Percentiles rank a stretch among this genome's conserved stretches.
These are phyloP conservation scores for Prunus mume DNA, from an alignment of 306 rosid genomes.

Conservation along the genomic window DNA sequence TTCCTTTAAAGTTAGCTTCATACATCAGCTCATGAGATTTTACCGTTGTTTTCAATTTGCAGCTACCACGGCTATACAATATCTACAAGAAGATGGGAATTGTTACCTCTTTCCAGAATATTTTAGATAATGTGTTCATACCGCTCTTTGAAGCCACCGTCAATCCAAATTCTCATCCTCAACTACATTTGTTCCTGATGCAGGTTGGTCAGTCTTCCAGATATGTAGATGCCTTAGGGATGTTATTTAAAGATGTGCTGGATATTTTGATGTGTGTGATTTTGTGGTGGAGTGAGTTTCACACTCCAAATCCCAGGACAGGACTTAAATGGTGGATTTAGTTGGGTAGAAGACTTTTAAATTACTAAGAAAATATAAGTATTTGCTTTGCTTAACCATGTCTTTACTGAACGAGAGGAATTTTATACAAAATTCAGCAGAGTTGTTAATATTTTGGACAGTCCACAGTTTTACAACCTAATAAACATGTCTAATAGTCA, in stretches of 20 bases:
- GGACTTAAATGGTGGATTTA: not conserved
- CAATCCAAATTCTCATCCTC: slow-evolving; percentile 84
- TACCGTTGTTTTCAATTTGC: slow-evolving; percentile 24
- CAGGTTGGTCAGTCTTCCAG: slow-evolving; percentile 39
- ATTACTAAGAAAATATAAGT: not conserved
- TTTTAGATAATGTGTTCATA: slow-evolving; percentile 72
- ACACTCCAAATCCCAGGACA: not conserved
- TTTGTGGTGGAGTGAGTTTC: not conserved
- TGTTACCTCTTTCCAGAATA: slow-evolving; percentile 77
- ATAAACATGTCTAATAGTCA: not conserved
- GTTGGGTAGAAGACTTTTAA: not conserved
- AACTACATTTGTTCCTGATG: slow-evolving; percentile 74
- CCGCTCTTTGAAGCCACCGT: slow-evolving; percentile 82
- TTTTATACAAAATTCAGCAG: not conserved
- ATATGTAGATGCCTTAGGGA: not conserved
- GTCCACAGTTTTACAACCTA: not conserved
- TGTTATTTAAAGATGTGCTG: not conserved
- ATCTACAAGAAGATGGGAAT: slow-evolving; percentile 80
- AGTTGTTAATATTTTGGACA: not conserved
- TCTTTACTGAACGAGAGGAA: not conserved
- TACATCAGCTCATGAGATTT: slow-evolving; percentile 11
- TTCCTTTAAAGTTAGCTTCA: not conserved
- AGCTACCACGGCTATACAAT: slow-evolving; percentile 77
- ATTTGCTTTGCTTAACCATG: not conserved
- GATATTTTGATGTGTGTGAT: too few species aligned